Conservation (phyloP, 106 monocot species). For the Allium fistulosum region DNA sequence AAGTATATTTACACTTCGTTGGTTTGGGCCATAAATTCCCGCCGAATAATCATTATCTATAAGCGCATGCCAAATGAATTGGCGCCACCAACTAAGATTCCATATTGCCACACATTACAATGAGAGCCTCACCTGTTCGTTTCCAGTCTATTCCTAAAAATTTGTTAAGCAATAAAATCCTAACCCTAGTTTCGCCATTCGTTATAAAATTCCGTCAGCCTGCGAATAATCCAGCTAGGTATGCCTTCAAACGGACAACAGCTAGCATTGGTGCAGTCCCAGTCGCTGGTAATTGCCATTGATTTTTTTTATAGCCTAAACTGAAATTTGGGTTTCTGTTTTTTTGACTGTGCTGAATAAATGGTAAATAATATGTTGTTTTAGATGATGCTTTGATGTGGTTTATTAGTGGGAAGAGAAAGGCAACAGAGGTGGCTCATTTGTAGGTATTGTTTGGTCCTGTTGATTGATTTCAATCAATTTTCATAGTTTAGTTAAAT, state of each 20-base stretch:
- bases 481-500: no score
- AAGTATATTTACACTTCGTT: no score
- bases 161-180: neutral
- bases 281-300: neutral
- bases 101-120: no score
- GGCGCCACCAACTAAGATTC: no score
- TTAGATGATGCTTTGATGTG: constrained; percentile 58
- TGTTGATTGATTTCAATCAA: no score
- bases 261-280: neutral
- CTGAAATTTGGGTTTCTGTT: neutral
- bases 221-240: neutral
- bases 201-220: neutral
- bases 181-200: constrained; percentile 3
- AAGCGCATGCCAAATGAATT: no score
- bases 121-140: no score
- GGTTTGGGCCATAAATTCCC: no score
- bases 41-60: no score
- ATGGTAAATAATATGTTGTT: constrained; percentile 2
- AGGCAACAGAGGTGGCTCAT: constrained; percentile 85
- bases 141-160: neutral
- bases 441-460: constrained; percentile 44
- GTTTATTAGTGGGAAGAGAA: constrained; percentile 57
- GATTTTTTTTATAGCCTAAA: neutral
- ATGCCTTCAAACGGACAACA: neutral
- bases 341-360: constrained; percentile 10